Conservation (phyloP, 2,329 filamentous ascomycete species). For the Hypomyces perniciosus region DNA sequence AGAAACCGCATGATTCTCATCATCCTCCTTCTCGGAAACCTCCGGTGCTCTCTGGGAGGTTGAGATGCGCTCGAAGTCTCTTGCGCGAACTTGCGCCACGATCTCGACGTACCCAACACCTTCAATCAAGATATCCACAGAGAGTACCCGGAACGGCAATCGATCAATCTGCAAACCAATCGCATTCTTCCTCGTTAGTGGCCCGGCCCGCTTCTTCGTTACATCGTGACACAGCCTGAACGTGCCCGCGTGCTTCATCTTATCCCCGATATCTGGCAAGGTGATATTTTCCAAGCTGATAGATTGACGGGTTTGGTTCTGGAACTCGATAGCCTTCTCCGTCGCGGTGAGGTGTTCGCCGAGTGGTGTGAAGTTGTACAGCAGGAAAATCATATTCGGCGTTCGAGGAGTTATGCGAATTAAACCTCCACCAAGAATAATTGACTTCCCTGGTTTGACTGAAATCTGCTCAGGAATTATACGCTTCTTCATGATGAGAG, state of each 20-base stretch:
- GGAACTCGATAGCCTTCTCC: conserved; percentile 70
- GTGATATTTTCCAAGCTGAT: conserved; percentile 59
- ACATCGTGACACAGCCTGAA: conserved; percentile 77
- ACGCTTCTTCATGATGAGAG: conserved; percentile 73
- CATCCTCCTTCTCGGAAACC: conserved; percentile 13
- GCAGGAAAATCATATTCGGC: conserved; percentile 59
- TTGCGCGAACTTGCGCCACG: conserved; percentile 69
- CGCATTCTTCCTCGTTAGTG: conserved; percentile 58
- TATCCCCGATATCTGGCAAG: conserved; percentile 48
- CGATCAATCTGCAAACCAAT: conserved; percentile 58
- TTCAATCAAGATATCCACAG: conserved; percentile 81
- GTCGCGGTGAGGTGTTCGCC: conserved; percentile 70
- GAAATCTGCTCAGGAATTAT: conserved; percentile 66
- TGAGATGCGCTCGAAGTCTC: conserved; percentile 27
- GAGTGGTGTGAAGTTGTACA: conserved; percentile 83
- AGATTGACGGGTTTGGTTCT: conserved; percentile 53
- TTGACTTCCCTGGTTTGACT: conserved; percentile 69
- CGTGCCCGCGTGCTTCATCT: conserved; percentile 63
- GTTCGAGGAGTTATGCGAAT: conserved; percentile 74
- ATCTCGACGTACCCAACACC: conserved; percentile 92
- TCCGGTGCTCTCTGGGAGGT: conserved; percentile 17
- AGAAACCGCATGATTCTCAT: neutral
- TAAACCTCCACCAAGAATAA: conserved; percentile 73
- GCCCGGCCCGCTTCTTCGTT: conserved; percentile 70
- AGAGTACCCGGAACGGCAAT: conserved; percentile 74